These are phyloP conservation scores for Cercospora beticola DNA, from an alignment of 2,329 filamentous ascomycete genomes.

Conservation along the genomic window DNA sequence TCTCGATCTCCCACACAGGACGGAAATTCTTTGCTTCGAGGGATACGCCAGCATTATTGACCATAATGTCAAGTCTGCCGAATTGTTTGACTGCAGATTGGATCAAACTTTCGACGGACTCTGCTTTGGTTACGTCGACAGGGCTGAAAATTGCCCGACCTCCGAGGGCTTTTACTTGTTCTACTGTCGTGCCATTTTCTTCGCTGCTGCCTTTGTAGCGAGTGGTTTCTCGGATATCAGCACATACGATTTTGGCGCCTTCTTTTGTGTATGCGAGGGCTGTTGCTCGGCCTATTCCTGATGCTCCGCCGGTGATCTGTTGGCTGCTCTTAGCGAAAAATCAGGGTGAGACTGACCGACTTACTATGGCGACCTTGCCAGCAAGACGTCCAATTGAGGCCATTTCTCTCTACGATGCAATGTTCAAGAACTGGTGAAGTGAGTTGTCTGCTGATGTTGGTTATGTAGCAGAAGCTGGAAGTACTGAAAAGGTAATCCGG, in stretches of 20 bases:
- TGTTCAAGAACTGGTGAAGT: background rate
- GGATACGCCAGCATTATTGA: slow-evolving; percentile 21
- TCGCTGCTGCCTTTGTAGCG: slow-evolving; percentile 18
- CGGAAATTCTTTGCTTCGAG: slow-evolving; percentile 24
- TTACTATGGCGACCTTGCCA: slow-evolving; percentile 33
- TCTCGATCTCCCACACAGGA: slow-evolving; percentile 24
- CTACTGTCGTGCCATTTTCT: slow-evolving; percentile 36
- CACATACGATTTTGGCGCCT: slow-evolving; percentile 33
- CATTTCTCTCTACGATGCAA: slow-evolving; percentile 2
- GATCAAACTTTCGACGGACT: slow-evolving; percentile 29
- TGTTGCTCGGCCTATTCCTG: slow-evolving; percentile 32
- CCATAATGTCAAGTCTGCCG: slow-evolving; percentile 26
- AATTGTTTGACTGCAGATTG: slow-evolving; percentile 25
- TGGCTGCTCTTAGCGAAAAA: background rate
- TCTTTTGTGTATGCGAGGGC: slow-evolving; percentile 30
- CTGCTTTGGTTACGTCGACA: slow-evolving; percentile 36
- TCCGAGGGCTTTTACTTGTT: slow-evolving; percentile 34
- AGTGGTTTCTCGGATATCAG: slow-evolving; percentile 30
- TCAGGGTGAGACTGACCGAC: background rate
- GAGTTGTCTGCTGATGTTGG: background rate
- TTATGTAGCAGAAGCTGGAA: background rate
- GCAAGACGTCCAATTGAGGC: slow-evolving; percentile 26
- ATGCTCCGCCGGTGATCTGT: slow-evolving; percentile 33
- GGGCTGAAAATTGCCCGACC: slow-evolving; percentile 40
- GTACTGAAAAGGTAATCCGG: background rate